phyloP scores from a whole-genome alignment of 306 rosid species.

The Cucurbita ficifolia region DNA sequence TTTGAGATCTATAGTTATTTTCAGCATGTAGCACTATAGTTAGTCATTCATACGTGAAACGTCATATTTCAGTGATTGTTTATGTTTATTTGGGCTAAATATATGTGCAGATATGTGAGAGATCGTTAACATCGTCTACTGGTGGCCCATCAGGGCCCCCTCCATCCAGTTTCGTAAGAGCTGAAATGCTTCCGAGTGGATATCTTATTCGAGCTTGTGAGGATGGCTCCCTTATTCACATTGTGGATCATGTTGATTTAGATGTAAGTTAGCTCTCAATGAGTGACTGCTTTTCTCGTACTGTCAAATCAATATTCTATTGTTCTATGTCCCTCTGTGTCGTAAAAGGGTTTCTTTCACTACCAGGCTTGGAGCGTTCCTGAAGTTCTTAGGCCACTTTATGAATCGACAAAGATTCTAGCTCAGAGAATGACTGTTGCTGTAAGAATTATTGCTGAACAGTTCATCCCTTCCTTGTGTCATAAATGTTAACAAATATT shows the following conservation, averaged over 20 bases:
- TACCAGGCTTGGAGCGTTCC: constrained; percentile 85
- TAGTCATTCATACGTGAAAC: neutral
- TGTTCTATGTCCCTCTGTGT: neutral
- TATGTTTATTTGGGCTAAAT: no score
- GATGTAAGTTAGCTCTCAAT: constrained; percentile 38
- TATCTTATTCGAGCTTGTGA: constrained; percentile 82
- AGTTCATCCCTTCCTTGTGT: neutral
- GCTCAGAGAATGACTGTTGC: constrained; percentile 85
- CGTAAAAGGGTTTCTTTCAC: neutral
- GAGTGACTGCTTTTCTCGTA: neutral
- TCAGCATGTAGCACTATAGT: neutral
- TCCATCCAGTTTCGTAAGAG: constrained; percentile 58
- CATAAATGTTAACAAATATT: neutral
- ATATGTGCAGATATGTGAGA: constrained; percentile 56
- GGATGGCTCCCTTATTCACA: constrained; percentile 87
- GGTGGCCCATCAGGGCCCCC: constrained; percentile 81
- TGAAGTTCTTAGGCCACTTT: constrained; percentile 85
- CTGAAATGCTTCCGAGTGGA: constrained; percentile 97
- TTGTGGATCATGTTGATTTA: constrained; percentile 85
- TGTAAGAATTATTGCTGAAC: constrained; percentile 18
- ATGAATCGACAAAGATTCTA: constrained; percentile 73
- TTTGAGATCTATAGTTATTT: neutral
- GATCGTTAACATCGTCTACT: constrained; percentile 66
- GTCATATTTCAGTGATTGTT: neutral
- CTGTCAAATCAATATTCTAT: neutral